Evolutionary conservation across 2,329 filamentous ascomycete genomes (phyloP), one percentile per base, ranked within the genome.

Genomic region (Raffaelea arxii): DNA sequence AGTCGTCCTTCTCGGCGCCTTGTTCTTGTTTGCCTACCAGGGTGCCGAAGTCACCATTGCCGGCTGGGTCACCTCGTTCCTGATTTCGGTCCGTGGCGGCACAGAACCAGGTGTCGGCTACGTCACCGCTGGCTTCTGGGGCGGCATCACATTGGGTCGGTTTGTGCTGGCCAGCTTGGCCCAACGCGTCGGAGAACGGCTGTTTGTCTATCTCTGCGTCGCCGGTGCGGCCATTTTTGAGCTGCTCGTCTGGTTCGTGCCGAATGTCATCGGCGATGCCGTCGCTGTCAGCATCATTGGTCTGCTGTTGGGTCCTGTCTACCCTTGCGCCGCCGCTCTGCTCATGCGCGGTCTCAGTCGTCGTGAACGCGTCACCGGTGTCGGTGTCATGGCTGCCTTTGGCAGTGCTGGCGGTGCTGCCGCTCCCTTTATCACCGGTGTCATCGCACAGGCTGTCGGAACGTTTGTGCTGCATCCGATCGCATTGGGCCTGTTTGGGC

Each of bases 11-110:
- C 71, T 92, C 0, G 85, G 86, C 3, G 82, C 86, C 0, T 62
- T 87, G 10, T 92, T 92, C 68, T 85, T 92, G 61, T 92, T 94
- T 61, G 78, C 81, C 23, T 94, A 94, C 62, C 86, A 92, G 63
- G 87, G 86, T 27, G 83, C 84, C 30, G 87, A 94, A 63, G 86
- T 94, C 16, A 82, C 81, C 14, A 86, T 91, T 53, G 86, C 83
- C 0, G 86, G 87, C 45, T 94, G 87, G 88, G 82, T 91, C 42
- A 88, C 91, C 51, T 88, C 84, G 3, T 94, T 90, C 66, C 68
- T 94, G 35, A 88, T 92, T 62, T 74, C 75, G 43, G 76, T 80
- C 51, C 80, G 86, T 32, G 68, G 79, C 47, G 86, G 85, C 14
- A 72, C 84, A 54, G 84, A 85, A 6, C 69, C 74, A 0, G 70